Evolutionary conservation across 1,284 basidiomycete species (phyloP).

Genomic region (Dichomitus squalens): DNA sequence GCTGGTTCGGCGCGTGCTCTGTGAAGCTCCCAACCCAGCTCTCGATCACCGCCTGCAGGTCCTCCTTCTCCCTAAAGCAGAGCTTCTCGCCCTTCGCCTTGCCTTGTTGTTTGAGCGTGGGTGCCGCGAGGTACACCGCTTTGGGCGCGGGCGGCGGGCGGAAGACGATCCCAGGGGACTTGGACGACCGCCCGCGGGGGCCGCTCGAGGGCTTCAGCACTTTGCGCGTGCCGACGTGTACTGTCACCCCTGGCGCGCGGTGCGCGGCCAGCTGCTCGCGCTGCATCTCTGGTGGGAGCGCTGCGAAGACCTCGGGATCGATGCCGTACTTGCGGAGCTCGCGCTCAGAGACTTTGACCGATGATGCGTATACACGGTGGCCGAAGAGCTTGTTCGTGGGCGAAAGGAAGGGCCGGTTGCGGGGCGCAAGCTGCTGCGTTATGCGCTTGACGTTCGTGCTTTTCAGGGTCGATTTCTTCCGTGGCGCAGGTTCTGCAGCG

Average conservation of each 20-base stretch:
- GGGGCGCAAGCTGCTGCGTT: constrained; percentile 63
- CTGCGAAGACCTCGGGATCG: constrained; percentile 70
- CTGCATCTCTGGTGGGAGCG: constrained; percentile 68
- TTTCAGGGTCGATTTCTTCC: constrained; percentile 35
- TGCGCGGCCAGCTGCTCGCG: constrained; percentile 70
- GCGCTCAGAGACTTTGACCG: constrained; percentile 36
- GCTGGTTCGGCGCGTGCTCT: constrained; percentile 60
- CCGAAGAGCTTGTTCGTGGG: constrained; percentile 46
- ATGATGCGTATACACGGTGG: constrained; percentile 29
- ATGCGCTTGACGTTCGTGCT: constrained; percentile 54
- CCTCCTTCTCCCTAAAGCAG: constrained; percentile 59
- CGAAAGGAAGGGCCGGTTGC: constrained; percentile 44
- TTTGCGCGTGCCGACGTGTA: constrained; percentile 33
- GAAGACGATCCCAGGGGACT: constrained; percentile 31
- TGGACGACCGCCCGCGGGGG: constrained; percentile 14
- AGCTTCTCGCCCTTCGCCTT: constrained; percentile 54
- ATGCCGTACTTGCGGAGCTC: constrained; percentile 68
- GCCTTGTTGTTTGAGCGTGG: constrained; percentile 57
- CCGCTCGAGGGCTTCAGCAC: constrained; percentile 53
- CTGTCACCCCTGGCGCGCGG: constrained; percentile 39
- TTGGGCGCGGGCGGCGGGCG: constrained; percentile 52
- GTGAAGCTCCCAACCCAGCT: constrained; percentile 70
- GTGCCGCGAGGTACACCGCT: constrained; percentile 48
- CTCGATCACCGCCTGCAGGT: constrained; percentile 70
- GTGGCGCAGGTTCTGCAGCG: constrained; percentile 5